Conservation (phyloP, 164 flowering plant species). For the Piper longum region DNA sequence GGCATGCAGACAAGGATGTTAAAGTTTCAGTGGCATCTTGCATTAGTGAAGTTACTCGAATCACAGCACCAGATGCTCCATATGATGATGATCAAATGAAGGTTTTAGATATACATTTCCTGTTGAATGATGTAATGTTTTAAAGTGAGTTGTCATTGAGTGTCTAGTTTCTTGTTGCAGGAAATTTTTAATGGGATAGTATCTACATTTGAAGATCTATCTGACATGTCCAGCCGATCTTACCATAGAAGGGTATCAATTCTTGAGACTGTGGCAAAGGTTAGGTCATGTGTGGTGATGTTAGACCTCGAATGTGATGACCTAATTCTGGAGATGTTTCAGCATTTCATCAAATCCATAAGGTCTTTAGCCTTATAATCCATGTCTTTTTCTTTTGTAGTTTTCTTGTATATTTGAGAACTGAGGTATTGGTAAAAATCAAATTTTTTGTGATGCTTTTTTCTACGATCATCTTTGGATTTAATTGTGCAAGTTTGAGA, state of each 20-base stretch:
- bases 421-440: too few species aligned
- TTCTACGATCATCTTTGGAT: too few species aligned
- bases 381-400: not conserved
- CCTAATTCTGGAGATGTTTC: conserved; percentile 45
- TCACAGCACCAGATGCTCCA: conserved; percentile 81
- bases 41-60: conserved; percentile 69
- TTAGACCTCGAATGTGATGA: conserved; percentile 57
- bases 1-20: conserved; percentile 50
- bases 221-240: conserved; percentile 18
- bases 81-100: conserved; percentile 75
- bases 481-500: too few species aligned
- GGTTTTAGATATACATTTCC: conserved; percentile 21
- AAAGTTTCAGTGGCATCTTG: conserved; percentile 69
- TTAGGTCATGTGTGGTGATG: conserved; percentile 57
- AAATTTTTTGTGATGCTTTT: too few species aligned
- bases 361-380: conserved; percentile 14
- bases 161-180: conserved; percentile 22
- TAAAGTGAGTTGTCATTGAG: not conserved
- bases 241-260: conserved; percentile 41
- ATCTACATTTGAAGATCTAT: conserved; percentile 36
- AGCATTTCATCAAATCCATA: conserved; percentile 21
- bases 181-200: conserved; percentile 43
- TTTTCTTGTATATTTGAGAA: not conserved
- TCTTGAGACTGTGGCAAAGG: conserved; percentile 48
- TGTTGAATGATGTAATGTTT: not conserved